Evolutionary conservation across 768 basidiomycete species (phyloP), one percentile per base, ranked within the genome.

Genomic region (Lentinula guzmanii): DNA sequence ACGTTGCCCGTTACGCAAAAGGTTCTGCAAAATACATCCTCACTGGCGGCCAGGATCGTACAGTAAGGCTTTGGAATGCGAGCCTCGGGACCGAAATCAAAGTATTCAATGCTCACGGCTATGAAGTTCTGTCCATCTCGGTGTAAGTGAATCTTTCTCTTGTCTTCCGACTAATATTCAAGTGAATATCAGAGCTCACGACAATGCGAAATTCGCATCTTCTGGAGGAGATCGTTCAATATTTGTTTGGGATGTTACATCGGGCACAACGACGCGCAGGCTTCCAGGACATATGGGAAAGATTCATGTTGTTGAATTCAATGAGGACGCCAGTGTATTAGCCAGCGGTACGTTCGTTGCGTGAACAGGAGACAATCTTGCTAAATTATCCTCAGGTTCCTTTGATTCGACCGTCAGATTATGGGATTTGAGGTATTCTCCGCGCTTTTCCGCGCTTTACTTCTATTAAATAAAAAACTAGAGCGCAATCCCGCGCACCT

Each of bases 231-330:
- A 99, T 73, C 86, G 93, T 64, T 87, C 88, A 55, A 87, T 97
- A 1, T 97, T 97, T 66, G 74, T 97, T 24, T 98, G 96, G 96
- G 97, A 99, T 70, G 97, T 99, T 9, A 84, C 89, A 16, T 85
- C 90, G 35, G 96, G 93, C 11, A 82, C 85, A 50, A 93, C 95
- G 1, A 86, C 87, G 45, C 81, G 94, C 43, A 81, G 95, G 60
- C 79, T 97, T 63, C 75, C 90, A 16, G 97, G 94, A 0, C 97
- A 99, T 72, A 84, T 92, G 80, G 85, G 92, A 16, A 95, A 93
- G 70, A 90, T 98, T 53, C 87, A 95, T 74, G 81, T 82, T 5
- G 95, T 98, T 5, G 92, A 91, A 62, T 93, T 98, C 77, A 95
- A 94, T 67, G 79, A 84, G 53, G 93, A 96, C 68, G 88, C 93